A percentile compares a stretch with the other conserved stretches of the same genome.
These are phyloP conservation scores for Stereocaulon alpinum DNA, from an alignment of 495 filamentous ascomycete genomes.

Conservation along the genomic window DNA sequence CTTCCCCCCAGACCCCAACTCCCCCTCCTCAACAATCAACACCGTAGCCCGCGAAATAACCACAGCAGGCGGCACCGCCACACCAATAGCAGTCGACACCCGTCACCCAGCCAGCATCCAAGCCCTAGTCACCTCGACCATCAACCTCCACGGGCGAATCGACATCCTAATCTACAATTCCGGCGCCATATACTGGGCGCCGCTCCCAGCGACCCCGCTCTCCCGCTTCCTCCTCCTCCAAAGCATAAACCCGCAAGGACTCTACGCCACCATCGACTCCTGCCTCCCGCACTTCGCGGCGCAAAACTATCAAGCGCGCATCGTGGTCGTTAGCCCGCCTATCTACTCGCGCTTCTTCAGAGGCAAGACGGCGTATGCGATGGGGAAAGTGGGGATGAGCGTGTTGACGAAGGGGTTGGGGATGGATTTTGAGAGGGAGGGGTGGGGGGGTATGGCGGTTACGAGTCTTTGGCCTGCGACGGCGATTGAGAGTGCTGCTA, in stretches of 20 bases:
- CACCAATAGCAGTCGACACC: conserved; percentile 61
- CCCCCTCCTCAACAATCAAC: conserved; percentile 63
- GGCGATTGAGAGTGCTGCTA: neutral
- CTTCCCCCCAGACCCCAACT: conserved; percentile 80
- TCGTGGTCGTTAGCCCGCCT: conserved; percentile 75
- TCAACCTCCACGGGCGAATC: conserved; percentile 51
- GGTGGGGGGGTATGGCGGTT: conserved; percentile 57
- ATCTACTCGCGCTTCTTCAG: conserved; percentile 79
- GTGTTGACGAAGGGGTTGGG: conserved; percentile 71
- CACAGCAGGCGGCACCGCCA: conserved; percentile 52
- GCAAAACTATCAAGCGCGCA: conserved; percentile 46
- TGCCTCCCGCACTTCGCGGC: conserved; percentile 49
- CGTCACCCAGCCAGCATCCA: conserved; percentile 54
- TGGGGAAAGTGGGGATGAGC: conserved; percentile 80
- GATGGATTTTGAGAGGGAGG: conserved; percentile 70
- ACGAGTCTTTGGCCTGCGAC: conserved; percentile 75
- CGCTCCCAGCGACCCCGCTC: conserved; percentile 59
- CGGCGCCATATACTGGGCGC: conserved; percentile 80
- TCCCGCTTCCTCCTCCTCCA: conserved; percentile 80
- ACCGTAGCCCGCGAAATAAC: conserved; percentile 74
- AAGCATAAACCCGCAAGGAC: conserved; percentile 64
- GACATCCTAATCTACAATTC: conserved; percentile 76
- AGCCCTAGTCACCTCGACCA: conserved; percentile 47
- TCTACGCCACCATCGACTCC: conserved; percentile 52
- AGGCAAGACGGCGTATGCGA: conserved; percentile 80